These are phyloP conservation scores for Breynia disticha DNA, from an alignment of 441 rosid species.

Conservation along the genomic window DNA sequence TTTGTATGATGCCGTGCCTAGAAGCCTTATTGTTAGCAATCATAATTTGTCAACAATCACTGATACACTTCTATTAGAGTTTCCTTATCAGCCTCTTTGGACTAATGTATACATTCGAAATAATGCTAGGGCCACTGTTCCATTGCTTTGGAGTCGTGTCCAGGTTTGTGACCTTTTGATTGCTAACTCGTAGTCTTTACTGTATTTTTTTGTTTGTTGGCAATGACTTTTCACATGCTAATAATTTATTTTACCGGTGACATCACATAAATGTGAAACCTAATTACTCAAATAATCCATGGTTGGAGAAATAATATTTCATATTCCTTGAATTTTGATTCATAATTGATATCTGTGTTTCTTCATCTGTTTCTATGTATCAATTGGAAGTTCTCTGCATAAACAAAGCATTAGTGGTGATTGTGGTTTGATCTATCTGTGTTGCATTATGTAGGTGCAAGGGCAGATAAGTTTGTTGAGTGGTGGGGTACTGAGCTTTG, in stretches of 20 bases:
- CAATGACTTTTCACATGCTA: background rate
- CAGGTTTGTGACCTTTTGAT: conserved; percentile 48
- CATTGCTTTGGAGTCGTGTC: conserved; percentile 98
- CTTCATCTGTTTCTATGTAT: no score
- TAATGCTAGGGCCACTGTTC: conserved; percentile 89
- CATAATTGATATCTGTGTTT: no score
- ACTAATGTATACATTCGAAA: conserved; percentile 88
- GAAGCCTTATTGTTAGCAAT: conserved; percentile 82
- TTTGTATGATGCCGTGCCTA: conserved; percentile 91
- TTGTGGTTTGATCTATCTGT: conserved; percentile 9
- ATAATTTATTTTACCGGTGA: no score
- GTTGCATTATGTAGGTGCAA: conserved; percentile 53
- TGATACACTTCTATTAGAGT: conserved; percentile 91
- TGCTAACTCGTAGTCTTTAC: background rate
- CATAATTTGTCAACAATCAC: conserved; percentile 83
- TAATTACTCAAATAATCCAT: no score
- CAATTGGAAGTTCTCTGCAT: no score
- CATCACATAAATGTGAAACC: no score
- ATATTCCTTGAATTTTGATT: no score
- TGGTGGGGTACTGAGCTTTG: conserved; percentile 84
- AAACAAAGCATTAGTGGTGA: background rate
- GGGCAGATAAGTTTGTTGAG: conserved; percentile 83
- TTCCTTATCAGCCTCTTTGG: conserved; percentile 93
- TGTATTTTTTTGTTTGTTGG: background rate
- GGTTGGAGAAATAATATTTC: no score